Base-by-base conservation (phyloP, 805 yeast genomes). In the Kazachstania viticola region DNA sequence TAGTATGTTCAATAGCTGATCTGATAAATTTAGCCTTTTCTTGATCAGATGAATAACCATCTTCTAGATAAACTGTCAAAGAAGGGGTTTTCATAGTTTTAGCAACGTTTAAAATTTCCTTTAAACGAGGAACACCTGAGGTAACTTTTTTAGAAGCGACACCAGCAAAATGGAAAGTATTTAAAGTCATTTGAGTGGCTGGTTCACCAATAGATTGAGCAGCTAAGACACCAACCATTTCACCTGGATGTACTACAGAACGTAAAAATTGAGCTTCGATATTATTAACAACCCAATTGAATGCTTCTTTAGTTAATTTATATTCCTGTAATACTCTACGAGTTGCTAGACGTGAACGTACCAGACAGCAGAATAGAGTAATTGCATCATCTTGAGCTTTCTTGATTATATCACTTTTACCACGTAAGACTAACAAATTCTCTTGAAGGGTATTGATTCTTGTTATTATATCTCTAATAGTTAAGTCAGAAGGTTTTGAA, bases 41-140 rank as follows among this genome's bases (percentile, higher is more conserved):
- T 58, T 87, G 88, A 48, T 91, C 95, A 29, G 72, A 69, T 4
- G 95, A 87, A 40, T 77, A 69, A 25, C 75, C 88, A 4, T 77
- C 75, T 29, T 82, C 69, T 56, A 91, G 64, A 56, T 87, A 91
- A n/a, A 88, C 95, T 8, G 95, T 85, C 54, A 88, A 67, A 11
- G 95, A 93, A n/a, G 99, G 99, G n/a, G 99, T 91, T 63, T 88
- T 91, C 69, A 91, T 87, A 50, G 83, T 88, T 65, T 91, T 91
- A 9, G 99, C 99, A 43, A 91, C 98, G 57, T 88, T 88, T 60
- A 91, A 72, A 73, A 91, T 91, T 66, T 87, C 97, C 73, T 87
- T 87, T 59, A 87, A 71, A 71, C 96, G 93, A 38, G 96, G 96
- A 54, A 85, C 95, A 74, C 95, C 95, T 43, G 88, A 73, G 3